Conservation (phyloP, 2,329 filamentous ascomycete genomes). For the Claviceps monticola region DNA sequence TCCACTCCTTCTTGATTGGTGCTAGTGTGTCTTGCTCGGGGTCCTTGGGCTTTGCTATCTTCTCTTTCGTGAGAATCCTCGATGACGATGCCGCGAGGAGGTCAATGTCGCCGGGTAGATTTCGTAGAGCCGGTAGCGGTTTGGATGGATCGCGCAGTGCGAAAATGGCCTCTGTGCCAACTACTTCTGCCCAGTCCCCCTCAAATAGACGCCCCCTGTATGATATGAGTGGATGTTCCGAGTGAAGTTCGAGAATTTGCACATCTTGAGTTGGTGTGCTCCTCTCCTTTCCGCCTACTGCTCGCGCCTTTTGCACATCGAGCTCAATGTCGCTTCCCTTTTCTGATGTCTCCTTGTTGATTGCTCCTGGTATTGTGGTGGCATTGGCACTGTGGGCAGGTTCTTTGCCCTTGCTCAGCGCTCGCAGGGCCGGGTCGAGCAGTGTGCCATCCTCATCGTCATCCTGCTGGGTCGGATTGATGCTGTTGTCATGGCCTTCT, state of each 20-base stretch:
- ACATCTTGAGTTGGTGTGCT: slow-evolving; percentile 29
- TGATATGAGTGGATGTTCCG: slow-evolving; percentile 59
- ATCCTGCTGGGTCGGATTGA: not conserved
- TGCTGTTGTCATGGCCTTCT: slow-evolving; percentile 1
- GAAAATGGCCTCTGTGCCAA: slow-evolving; percentile 76
- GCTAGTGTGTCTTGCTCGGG: slow-evolving; percentile 21
- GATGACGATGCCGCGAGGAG: slow-evolving; percentile 52
- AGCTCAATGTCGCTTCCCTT: not conserved
- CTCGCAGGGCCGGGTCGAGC: slow-evolving; percentile 5
- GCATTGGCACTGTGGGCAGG: slow-evolving; percentile 4
- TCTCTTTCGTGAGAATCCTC: slow-evolving; percentile 41
- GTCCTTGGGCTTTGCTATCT: slow-evolving; percentile 38
- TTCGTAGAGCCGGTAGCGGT: slow-evolving; percentile 27
- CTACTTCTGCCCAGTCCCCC: slow-evolving; percentile 67
- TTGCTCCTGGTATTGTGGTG: slow-evolving; percentile 1
- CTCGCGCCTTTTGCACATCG: slow-evolving; percentile 1
- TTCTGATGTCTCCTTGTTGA: not conserved
- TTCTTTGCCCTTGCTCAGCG: slow-evolving; percentile 5
- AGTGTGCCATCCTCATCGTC: slow-evolving; percentile 2
- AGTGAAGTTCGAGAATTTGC: slow-evolving; percentile 75
- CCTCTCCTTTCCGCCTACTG: slow-evolving; percentile 1
- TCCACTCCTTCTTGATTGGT: slow-evolving; percentile 27
- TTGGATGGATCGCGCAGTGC: slow-evolving; percentile 25
- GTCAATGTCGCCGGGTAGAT: slow-evolving; percentile 43
- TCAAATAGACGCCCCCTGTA: slow-evolving; percentile 68